Evolutionary conservation across 768 basidiomycete genomes (phyloP).

Genomic region (Lentinula detonsa): DNA sequence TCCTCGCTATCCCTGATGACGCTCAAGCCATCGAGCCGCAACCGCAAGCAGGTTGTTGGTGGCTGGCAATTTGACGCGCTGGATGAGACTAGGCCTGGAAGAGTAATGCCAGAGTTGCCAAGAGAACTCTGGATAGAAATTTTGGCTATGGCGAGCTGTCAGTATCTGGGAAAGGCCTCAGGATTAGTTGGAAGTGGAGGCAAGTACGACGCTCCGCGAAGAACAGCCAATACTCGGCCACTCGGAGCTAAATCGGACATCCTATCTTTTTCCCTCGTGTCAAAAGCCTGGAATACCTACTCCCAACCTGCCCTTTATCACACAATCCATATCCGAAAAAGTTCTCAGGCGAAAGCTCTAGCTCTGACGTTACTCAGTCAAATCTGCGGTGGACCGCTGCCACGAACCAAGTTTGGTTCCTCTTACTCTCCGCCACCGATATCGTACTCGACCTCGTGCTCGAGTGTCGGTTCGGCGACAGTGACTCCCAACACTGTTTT

Average conservation of each 20-base stretch:
- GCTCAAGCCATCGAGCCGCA: background rate
- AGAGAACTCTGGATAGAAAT: slow-evolving; percentile 4
- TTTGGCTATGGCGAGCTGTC: background rate
- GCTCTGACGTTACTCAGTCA: background rate
- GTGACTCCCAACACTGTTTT: background rate
- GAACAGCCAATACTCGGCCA: background rate
- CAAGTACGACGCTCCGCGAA: background rate
- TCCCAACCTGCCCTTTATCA: slow-evolving; percentile 2
- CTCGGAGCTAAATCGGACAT: background rate
- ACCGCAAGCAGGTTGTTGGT: background rate
- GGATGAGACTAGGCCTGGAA: slow-evolving; percentile 4
- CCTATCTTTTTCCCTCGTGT: slow-evolving; percentile 1
- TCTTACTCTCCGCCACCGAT: background rate
- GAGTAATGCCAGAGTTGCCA: background rate
- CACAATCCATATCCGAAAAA: background rate
- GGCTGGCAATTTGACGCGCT: slow-evolving; percentile 3
- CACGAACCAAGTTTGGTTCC: background rate
- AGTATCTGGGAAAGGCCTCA: background rate
- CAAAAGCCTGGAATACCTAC: slow-evolving; percentile 4
- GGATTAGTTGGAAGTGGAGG: background rate
- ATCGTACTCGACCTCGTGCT: background rate
- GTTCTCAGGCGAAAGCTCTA: slow-evolving; percentile 3
- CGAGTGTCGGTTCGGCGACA: background rate
- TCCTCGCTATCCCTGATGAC: background rate
- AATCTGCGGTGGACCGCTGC: background rate